These are phyloP conservation scores for Annulohypoxylon bovei DNA, from an alignment of 495 filamentous ascomycete species.

Conservation along the genomic window DNA sequence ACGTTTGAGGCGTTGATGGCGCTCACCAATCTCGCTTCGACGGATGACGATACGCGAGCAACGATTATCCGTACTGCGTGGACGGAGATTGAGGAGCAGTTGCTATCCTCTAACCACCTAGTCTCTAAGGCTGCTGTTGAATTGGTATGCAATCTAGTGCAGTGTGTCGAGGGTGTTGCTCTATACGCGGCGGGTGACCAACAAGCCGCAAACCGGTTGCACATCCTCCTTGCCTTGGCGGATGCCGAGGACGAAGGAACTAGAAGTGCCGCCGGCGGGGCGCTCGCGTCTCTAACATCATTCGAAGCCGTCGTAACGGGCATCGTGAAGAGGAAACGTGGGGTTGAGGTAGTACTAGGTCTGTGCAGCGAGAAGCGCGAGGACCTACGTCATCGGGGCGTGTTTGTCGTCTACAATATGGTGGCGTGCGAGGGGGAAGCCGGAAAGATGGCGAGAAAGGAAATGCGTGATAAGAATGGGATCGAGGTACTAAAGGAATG, in stretches of 20 bases:
- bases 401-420: slow-evolving; percentile 77
- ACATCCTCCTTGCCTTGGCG: slow-evolving; percentile 84
- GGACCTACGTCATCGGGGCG: slow-evolving; percentile 78
- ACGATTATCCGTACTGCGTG: slow-evolving; percentile 77
- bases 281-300: slow-evolving; percentile 82
- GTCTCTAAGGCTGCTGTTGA: slow-evolving; percentile 87
- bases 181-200: slow-evolving; percentile 77
- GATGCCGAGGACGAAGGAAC: slow-evolving; percentile 85
- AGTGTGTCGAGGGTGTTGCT: slow-evolving; percentile 74
- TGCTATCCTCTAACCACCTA: slow-evolving; percentile 77
- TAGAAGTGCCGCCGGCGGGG: slow-evolving; percentile 85
- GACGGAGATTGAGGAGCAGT: slow-evolving; percentile 79
- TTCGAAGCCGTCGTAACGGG: slow-evolving; percentile 76
- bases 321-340: slow-evolving; percentile 73
- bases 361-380: slow-evolving; percentile 81
- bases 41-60: slow-evolving; percentile 72
- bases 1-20: slow-evolving; percentile 91
- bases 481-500: slow-evolving; percentile 69
- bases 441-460: slow-evolving; percentile 60
- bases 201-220: slow-evolving; percentile 74
- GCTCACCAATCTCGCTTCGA: slow-evolving; percentile 90
- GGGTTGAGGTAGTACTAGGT: slow-evolving; percentile 73
- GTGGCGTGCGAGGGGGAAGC: slow-evolving; percentile 60
- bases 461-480: slow-evolving; percentile 59
- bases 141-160: slow-evolving; percentile 91